Base-by-base conservation (phyloP, 257 asterid genomes). In the Salvia splendens region DNA sequence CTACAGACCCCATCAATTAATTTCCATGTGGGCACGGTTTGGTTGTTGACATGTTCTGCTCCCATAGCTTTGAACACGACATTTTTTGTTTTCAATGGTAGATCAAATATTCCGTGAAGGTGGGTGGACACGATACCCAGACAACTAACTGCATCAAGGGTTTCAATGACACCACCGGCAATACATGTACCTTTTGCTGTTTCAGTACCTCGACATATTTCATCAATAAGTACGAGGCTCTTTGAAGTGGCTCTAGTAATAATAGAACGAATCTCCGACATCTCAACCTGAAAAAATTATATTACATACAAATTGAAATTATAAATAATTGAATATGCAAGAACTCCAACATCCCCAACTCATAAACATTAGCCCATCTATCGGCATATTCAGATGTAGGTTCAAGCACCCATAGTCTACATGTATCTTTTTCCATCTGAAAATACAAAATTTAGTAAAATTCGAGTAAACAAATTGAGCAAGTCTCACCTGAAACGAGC, bases 111-210 rank as follows among this genome's bases (percentile, higher is more conserved):
- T 33, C 97, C 99, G 46, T 94, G 99, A 77, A 94, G 84, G 80
- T 94, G 99, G 68, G 99, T 90, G 47, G 97, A 94, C 36, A 94
- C 85, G 32, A 91, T 83, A 11, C 99, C 97, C 55, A 94, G 79
- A 81, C 96, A 94, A 64, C 82, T 83, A 41, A 75, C 48, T 28
- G 83, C 62, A 53, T 90, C 97, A 11, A 94, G 91, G 54, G 92
- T 84, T 70, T 94, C 99, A 16, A 94, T 79, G 73, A 91, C 69
- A 73, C 97, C 89, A n/a, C 99, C 99, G 24, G 99, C 99, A 73
- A 93, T 90, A 48, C 99, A 93, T 16, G 96, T 88, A 53, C 99
- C 99, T 74, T 93, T 93, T 0, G 99, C 99, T 38, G 99, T 94
- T 78, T 94, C 99, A 20, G 99, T 94, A 54, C 99, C 99, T 69